Evolutionary conservation across 1,284 basidiomycete species (phyloP), one percentile per base, ranked within the genome.

Genomic region (Psilocybe mexicana): DNA sequence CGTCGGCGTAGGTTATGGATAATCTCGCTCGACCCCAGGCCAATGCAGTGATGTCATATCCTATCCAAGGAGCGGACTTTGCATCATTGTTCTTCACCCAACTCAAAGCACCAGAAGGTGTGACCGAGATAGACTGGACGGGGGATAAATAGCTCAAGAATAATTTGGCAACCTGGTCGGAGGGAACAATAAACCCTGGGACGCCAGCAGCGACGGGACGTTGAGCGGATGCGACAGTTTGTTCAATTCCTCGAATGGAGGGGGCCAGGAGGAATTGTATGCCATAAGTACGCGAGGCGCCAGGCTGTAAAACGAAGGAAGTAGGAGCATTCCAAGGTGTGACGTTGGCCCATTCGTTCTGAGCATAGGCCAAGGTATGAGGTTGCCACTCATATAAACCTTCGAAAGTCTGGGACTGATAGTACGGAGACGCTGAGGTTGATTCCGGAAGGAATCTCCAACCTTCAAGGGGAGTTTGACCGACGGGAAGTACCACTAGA

Each of bases 381-480:
- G 84, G 83, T 61, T 82, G 79, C 82, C 82, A 84, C 70, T 83
- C 82, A 69, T 83, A 83, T 6, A 84, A 67, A 0, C 78, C 83
- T 65, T 85, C 83, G 63, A 84, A 85, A 0, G 83, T 84, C 65
- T 85, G 83, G 1, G 81, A 83, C 63, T 84, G 82, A 64, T 84
- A 85, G 59, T 72, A 80, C 1, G 80, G 79, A 3, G 77, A 61
- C 5, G 71, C 72, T 1, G 72, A 71, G 0, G 78, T 81, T 38
- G 74, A 72, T 66, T 84, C 83, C 1, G 76, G 74, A 44, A 85
- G 77, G 67, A 84, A 84, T 38, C 82, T 73, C 82, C 82, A 85
- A 14, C 82, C 83, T 69, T 85, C 83, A 25, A 85, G 68, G 12
- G 82, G 82, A 2, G 82, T 82, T 47, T 76, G 74, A 3, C 73